Evolutionary conservation across 2,329 filamentous ascomycete species (phyloP).

Genomic region (Metarhizium album): DNA sequence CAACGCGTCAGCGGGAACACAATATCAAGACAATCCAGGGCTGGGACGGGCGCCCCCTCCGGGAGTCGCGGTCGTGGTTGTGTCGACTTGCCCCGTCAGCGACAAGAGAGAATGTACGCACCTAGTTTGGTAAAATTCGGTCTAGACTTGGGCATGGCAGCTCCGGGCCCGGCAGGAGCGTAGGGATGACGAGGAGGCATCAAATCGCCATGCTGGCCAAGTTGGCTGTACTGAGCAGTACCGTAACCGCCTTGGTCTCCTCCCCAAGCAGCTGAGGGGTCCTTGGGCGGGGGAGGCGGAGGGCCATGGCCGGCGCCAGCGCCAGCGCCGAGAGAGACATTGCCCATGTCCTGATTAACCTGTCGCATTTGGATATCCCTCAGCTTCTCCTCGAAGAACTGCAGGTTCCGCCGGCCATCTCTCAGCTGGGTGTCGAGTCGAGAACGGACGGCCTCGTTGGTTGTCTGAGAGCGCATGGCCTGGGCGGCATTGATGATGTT

Average conservation of each 20-base stretch:
- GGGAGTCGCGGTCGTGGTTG: no score
- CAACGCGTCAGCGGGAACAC: not conserved
- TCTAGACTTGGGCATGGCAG: slow-evolving; percentile 59
- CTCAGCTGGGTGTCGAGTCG: slow-evolving; percentile 89
- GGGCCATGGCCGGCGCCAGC: slow-evolving; percentile 28
- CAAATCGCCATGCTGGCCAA: slow-evolving; percentile 56
- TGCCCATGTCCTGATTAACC: slow-evolving; percentile 55
- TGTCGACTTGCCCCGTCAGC: not conserved
- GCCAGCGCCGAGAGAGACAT: slow-evolving; percentile 49
- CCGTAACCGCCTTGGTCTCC: slow-evolving; percentile 54
- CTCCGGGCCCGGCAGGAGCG: slow-evolving; percentile 54
- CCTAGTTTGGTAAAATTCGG: slow-evolving; percentile 96
- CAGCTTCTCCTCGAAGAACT: slow-evolving; percentile 91
- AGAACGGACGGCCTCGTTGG: slow-evolving; percentile 84
- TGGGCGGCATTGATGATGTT: slow-evolving; percentile 88
- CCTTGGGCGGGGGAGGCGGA: slow-evolving; percentile 63
- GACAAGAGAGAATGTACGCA: slow-evolving; percentile 31
- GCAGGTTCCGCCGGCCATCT: slow-evolving; percentile 83
- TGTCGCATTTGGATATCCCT: slow-evolving; percentile 77
- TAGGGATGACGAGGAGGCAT: slow-evolving; percentile 78
- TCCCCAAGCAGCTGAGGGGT: slow-evolving; percentile 35
- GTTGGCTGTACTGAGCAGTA: slow-evolving; percentile 39
- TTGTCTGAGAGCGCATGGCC: slow-evolving; percentile 90
- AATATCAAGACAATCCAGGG: not conserved
- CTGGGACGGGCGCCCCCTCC: no score